These are phyloP conservation scores for Malania oleifera DNA, from an alignment of 164 flowering plant species.

Conservation along the genomic window DNA sequence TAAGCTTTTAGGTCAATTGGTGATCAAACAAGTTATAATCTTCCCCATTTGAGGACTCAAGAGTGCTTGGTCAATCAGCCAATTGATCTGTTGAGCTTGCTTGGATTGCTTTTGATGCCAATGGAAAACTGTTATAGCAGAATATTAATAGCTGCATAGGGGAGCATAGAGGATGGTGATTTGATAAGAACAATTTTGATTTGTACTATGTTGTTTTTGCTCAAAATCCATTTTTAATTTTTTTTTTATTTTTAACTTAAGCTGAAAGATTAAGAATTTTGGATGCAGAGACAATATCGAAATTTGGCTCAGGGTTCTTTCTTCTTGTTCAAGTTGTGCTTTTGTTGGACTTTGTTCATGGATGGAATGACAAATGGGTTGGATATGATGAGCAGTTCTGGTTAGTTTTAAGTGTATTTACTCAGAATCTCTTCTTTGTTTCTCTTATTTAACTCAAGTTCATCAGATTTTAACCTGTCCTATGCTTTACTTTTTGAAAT, in stretches of 20 bases:
- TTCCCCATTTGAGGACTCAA: too few species aligned
- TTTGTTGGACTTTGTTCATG: slow-evolving; percentile 92
- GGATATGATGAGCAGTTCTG: slow-evolving; percentile 95
- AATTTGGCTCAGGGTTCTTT: slow-evolving; percentile 93
- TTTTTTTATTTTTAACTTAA: not conserved
- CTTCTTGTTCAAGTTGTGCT: slow-evolving; percentile 99
- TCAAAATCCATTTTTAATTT: not conserved
- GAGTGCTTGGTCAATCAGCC: not conserved
- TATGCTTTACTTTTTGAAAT: not conserved
- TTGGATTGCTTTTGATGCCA: too few species aligned
- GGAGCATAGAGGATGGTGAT: not conserved
- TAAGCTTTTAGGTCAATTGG: too few species aligned
- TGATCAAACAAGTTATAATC: too few species aligned
- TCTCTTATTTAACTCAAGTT: not conserved
- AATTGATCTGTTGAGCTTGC: not conserved
- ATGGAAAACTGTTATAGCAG: not conserved
- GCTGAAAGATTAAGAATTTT: slow-evolving; percentile 8
- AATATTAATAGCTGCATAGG: not conserved
- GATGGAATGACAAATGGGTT: slow-evolving; percentile 97
- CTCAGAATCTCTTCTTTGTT: not conserved
- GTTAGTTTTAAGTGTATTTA: slow-evolving; percentile 34
- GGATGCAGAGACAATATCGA: slow-evolving; percentile 75
- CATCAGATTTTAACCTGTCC: not conserved
- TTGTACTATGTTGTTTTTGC: not conserved
- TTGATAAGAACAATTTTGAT: not conserved